Conservation (phyloP, 2,329 filamentous ascomycete genomes). For the Coleophoma cylindrospora region DNA sequence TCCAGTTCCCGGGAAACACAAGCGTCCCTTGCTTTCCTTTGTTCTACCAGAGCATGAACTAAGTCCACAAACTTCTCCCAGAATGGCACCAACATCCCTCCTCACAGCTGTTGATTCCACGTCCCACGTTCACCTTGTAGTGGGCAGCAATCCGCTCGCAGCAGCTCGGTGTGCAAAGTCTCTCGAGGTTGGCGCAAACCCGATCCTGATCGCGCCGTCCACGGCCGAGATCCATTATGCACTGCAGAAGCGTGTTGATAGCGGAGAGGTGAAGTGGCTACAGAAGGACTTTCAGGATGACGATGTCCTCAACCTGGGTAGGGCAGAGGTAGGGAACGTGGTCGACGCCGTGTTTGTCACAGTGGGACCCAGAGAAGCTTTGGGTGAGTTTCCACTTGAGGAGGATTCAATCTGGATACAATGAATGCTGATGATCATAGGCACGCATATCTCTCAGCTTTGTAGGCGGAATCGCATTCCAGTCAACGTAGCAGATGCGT, state of each 20-base stretch:
- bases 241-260: constrained; percentile 59
- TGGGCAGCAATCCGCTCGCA: constrained; percentile 86
- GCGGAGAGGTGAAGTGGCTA: constrained; percentile 61
- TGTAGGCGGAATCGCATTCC: constrained; percentile 81
- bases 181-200: constrained; percentile 73
- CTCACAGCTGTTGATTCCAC: constrained; percentile 69
- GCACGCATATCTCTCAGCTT: constrained; percentile 62
- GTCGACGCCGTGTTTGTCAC: constrained; percentile 95
- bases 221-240: constrained; percentile 52
- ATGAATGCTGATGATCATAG: constrained; percentile 30
- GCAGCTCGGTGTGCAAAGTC: constrained; percentile 76
- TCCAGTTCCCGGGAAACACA: too few species aligned
- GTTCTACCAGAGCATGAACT: too few species aligned
- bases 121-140: constrained; percentile 72
- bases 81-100: constrained; percentile 37
- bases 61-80: too few species aligned
- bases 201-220: constrained; percentile 71
- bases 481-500: constrained; percentile 86
- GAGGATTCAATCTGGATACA: not conserved
- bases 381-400: constrained; percentile 24
- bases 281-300: constrained; percentile 61
- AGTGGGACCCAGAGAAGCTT: constrained; percentile 39
- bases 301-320: constrained; percentile 72
- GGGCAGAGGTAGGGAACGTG: constrained; percentile 68
- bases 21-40: too few species aligned